Base-by-base conservation (phyloP, 306 rosid species). In the Abrus precatorius region DNA sequence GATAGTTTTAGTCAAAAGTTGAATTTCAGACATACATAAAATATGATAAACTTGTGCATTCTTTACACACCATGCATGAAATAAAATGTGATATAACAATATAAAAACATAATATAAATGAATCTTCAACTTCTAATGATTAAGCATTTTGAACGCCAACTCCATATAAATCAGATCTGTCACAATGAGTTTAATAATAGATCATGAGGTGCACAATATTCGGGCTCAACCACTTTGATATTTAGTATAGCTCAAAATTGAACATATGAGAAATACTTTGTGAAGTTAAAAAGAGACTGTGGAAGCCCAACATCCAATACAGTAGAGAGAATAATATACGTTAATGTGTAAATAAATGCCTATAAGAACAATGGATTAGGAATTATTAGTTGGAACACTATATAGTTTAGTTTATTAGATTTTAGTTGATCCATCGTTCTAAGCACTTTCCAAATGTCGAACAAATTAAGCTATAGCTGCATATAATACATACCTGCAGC, bases 341-440 rank as follows among this genome's bases (percentile, higher is more conserved):
- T 36, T 36, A 36, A 36, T 36, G 40, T 2, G 40, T 36, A 4
- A 36, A 36, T 36, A 36, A 36, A 36, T 36, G 40, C 3, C 27
- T 55, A 9, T 55, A 55, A 69, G 36, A 54, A 74, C 3, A 28
- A 65, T 48, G 80, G 76, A 20, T 55, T 75, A 70, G 68, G 69
- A 80, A 71, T 43, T 53, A 48, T 60, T 62, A 48, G 50, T 83
- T 77, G 36, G 57, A 55, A 28, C 8, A 47, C 7, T 53, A 7
- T 45, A 52, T 38, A 20, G 40, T 33, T 20, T 80, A 52, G 29
- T 44, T 61, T 36, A 76, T 44, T 32, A 27, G 9, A 41, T 44
- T 55, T 36, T 47, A 63, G 84, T 52, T 79, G 78, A 55, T 52
- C 60, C 10, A 76, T 78, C 71, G 50, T 47, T 43, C 6, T 70